phyloP scores from a whole-genome alignment of 2,329 filamentous ascomycete species.

The Aureobasidium sp. region DNA sequence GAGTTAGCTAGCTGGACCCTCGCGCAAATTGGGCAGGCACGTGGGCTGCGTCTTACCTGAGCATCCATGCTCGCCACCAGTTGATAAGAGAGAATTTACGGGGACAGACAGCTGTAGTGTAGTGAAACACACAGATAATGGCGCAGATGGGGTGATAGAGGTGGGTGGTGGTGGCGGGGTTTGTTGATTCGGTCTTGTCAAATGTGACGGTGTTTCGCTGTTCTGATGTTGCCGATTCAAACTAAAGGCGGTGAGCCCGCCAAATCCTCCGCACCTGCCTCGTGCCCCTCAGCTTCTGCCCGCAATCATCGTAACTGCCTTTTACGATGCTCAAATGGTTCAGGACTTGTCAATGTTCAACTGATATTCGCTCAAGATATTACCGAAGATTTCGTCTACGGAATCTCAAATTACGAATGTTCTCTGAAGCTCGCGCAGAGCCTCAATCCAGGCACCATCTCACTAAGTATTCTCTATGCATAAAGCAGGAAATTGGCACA shows the following conservation, averaged over 20 bases:
- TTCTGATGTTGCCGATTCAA: not conserved
- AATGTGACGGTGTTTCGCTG: not conserved
- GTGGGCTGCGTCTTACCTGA: slow-evolving; percentile 7
- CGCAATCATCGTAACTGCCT: not conserved
- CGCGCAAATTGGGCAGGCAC: not conserved
- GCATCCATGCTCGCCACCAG: slow-evolving; percentile 14
- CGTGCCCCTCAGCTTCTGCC: not conserved
- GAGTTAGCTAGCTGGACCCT: not conserved
- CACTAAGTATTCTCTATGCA: not conserved
- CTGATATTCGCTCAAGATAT: no score
- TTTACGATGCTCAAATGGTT: no score
- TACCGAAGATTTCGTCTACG: no score
- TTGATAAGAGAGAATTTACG: not conserved
- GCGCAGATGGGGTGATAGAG: not conserved
- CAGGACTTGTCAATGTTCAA: no score
- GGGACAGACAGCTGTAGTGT: not conserved
- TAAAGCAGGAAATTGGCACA: not conserved
- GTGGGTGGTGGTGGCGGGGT: not conserved
- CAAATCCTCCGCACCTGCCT: not conserved
- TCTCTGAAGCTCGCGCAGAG: not conserved
- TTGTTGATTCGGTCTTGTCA: not conserved
- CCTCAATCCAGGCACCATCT: not conserved
- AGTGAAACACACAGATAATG: not conserved
- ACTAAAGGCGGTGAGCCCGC: slow-evolving; percentile 3
- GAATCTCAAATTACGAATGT: no score